Base-by-base conservation (phyloP, 768 basidiomycete genomes). In the Cystofilobasidium bisporidii region DNA sequence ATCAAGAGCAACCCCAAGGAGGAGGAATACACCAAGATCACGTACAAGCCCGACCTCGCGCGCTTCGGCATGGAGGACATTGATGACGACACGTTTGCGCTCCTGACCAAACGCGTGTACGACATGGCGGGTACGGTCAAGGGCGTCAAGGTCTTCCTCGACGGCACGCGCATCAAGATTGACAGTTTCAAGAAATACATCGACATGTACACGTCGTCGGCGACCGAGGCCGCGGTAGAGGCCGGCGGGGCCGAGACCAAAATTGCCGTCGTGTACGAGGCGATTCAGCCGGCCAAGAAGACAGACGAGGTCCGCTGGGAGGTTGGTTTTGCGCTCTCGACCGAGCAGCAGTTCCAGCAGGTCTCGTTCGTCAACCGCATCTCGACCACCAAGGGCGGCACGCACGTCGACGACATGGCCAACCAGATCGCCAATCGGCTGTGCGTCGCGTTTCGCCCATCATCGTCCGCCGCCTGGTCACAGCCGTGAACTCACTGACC, bases 291-390 rank as follows among this genome's bases (percentile, higher is more conserved):
- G 40, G 68, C 70, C 28, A 56, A 56, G 53, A 32, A 28, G 26
- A 32, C 14, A 15, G 28, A 56, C 8, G 53, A 56, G 28, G n/a
- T n/a, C 18, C 87, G 94, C 8, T 99, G 94, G 94, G 96, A 98
- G 75, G 82, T 97, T 56, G 94, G 87, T 2, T 97, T 97, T 75
- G 86, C 92, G 1, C 83, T 97, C 26, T 96, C 94, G 0, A 91
- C 97, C 66, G 65, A 63, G 18, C 93, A 93, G 12, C 80, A 84
- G 28, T 89, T 89, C 79, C 88, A 91, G 74, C 91, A 94, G 63
- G 91, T 99, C 57, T 94, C 96, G 28, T 99, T 97, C 74, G 92
- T 91, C 73, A 99, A 99, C 78, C 91, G 91, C 30, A 97, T 99
- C 72, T 85, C 93, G 9, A 99, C 96, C 2, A 89, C 83, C 68